Base-by-base conservation (phyloP, 768 basidiomycete species). In the Mycena galericulata region DNA sequence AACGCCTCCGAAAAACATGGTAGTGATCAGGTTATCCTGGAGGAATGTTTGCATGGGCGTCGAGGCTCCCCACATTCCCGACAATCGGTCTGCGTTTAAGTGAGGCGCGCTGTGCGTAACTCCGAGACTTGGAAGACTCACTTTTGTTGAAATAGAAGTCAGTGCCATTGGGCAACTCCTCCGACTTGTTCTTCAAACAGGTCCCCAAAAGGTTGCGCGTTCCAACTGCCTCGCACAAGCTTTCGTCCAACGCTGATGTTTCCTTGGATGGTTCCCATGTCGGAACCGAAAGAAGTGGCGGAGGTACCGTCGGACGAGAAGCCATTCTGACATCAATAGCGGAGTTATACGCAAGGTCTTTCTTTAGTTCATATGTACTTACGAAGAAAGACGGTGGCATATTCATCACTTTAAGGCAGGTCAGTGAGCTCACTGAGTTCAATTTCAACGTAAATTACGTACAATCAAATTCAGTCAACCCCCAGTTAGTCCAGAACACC, bases 131-230 rank as follows among this genome's bases (percentile, higher is more conserved):
- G 17, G 24, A 4, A 2, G 24, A 70, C 73, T 14, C 45, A 79
- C 79, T 79, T 72, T 79, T 79, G 51, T 78, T 78, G 67, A 79
- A 78, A 56, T 79, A 78, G 32, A 79, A 78, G 40, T 79, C 79
- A 5, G 77, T 78, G 0, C 79, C 79, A 62, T n/a, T 74, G 73
- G 0, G 75, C 75, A 20, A 79, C 77, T 20, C 79, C 79, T 20
- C 70, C 68, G 6, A 76, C 67, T 50, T 78, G 77, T 57, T 78
- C 77, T 1, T 65, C 63, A 14, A 78, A 73, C 7, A 80, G 72
- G 4, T 73, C 75, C 0, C 72, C 77, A 50, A 72, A 79, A 45
- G 77, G 76, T 57, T 80, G 75, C 9, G 79, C 77, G 68, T 80
- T 80, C 75, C 76, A 79, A 43, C 74, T 77, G 29, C 78, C 79